Evolutionary conservation across 1,284 basidiomycete species (phyloP), one percentile per base, ranked within the genome.

Genomic region (Malassezia dermatis): DNA sequence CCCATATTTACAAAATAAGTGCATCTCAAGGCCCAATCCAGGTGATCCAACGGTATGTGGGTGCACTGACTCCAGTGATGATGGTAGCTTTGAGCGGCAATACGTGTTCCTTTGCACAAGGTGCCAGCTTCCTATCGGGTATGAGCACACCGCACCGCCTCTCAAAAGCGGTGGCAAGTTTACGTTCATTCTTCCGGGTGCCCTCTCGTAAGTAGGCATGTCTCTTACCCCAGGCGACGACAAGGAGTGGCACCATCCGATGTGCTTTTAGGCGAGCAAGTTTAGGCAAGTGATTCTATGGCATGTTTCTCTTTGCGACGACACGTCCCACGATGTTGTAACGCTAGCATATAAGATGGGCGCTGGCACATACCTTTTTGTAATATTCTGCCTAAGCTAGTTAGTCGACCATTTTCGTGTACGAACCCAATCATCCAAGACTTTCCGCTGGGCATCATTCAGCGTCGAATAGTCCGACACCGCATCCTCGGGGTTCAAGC

Each of bases 401-500:
- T 45, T 27, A 51, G 48, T 13, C n/a, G 24, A 17, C 11, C 15
- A 6, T 21, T 13, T 13, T 26, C 11, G 4, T 31, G 23, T 3
- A 65, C 65, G 39, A 32, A 71, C 66, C 93, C 93, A 96, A 66
- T 94, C 89, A 61, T 94, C 81, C 50, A 96, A 79, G 1, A 88
- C 86, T 76, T 89, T 88, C 75, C 78, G 75, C 71, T 94, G 87
- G 61, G 81, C 81, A 60, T 83, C 84, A 49, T 81, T 80, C 43
- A 98, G 80, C 0, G 75, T 78, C 62, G 84, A 87, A 75, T 88
- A 95, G 74, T 98, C 91, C 4, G 89, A 77, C 3, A 90, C 80
- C 0, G 91, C 93, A 70, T 96, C 85, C 74, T 90, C 86, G 4
- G 80, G 77, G 63, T 89, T 89, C 65, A 96, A 78, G 65, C 86